phyloP scores from a whole-genome alignment of 169 alveolate genomes.

The Babesia ovata region DNA sequence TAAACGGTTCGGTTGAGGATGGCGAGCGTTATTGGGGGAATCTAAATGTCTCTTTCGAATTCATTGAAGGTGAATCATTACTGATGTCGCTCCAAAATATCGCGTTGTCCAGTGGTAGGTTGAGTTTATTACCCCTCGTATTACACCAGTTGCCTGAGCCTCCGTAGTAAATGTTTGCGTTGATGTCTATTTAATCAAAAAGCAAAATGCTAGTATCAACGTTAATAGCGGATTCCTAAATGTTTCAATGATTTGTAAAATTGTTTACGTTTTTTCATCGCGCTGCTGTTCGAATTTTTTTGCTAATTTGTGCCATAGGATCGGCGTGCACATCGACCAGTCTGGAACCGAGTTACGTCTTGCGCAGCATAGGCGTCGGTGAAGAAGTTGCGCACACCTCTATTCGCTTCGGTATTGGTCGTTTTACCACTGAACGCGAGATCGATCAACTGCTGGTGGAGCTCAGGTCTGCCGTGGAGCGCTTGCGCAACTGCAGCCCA shows the following conservation, averaged over 20 bases:
- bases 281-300: too few relatives aligned
- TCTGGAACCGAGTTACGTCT: conserved; percentile 91
- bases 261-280: too few relatives aligned
- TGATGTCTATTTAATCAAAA: too few relatives aligned
- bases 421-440: conserved; percentile 95
- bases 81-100: conserved; percentile 84
- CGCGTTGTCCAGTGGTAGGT: conserved; percentile 89
- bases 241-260: too few relatives aligned
- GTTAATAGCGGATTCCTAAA: not conserved
- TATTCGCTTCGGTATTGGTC: conserved; percentile 95
- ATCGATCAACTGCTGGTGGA: conserved; percentile 83
- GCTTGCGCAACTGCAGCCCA: conserved; percentile 89
- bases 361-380: conserved; percentile 94
- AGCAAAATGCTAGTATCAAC: too few relatives aligned
- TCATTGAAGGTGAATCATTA: conserved; percentile 93
- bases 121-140: not conserved
- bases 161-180: too few relatives aligned
- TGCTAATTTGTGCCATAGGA: conserved; percentile 66
- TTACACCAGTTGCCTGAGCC: too few relatives aligned
- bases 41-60: conserved; percentile 92
- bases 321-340: conserved; percentile 91
- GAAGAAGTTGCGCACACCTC: conserved; percentile 98
- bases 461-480: conserved; percentile 80
- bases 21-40: conserved; percentile 87
- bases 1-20: conserved; percentile 83